These are phyloP conservation scores for Claviceps monticola DNA, from an alignment of 2,329 filamentous ascomycete genomes.

Conservation along the genomic window DNA sequence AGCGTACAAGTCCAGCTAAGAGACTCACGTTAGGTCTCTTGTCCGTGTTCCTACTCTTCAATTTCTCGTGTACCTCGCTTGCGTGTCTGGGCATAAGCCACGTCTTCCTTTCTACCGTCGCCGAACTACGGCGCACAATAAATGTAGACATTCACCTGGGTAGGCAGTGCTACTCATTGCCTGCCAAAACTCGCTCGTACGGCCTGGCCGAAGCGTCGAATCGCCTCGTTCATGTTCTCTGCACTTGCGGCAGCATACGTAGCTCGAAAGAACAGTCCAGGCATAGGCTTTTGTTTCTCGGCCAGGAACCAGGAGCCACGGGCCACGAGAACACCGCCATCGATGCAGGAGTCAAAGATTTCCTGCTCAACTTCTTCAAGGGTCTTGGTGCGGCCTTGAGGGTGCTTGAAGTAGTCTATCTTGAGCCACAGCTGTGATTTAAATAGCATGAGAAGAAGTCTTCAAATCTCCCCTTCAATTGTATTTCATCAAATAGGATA, in stretches of 20 bases:
- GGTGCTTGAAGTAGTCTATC: constrained; percentile 53
- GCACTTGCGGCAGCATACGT: constrained; percentile 75
- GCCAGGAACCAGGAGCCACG: constrained; percentile 87
- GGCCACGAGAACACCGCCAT: constrained; percentile 65
- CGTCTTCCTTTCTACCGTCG: no score
- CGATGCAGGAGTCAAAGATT: constrained; percentile 67
- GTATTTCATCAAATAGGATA: neutral
- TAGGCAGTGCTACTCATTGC: constrained; percentile 10
- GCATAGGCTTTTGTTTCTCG: constrained; percentile 44
- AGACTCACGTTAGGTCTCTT: neutral
- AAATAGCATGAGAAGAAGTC: neutral
- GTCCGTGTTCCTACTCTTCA: no score
- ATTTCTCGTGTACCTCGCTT: no score
- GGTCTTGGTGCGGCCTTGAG: constrained; percentile 35
- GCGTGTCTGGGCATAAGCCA: no score
- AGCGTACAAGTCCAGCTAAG: neutral
- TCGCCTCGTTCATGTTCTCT: constrained; percentile 57
- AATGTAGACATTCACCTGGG: neutral
- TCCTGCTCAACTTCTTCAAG: constrained; percentile 66
- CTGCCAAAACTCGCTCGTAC: constrained; percentile 44
- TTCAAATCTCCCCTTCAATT: neutral
- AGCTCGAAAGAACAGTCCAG: constrained; percentile 71
- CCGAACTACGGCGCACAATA: neutral
- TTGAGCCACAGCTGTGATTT: constrained; percentile 52
- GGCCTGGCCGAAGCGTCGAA: constrained; percentile 61